Conservation (phyloP, 345 rosid species). For the Eucalyptus tenuipes region DNA sequence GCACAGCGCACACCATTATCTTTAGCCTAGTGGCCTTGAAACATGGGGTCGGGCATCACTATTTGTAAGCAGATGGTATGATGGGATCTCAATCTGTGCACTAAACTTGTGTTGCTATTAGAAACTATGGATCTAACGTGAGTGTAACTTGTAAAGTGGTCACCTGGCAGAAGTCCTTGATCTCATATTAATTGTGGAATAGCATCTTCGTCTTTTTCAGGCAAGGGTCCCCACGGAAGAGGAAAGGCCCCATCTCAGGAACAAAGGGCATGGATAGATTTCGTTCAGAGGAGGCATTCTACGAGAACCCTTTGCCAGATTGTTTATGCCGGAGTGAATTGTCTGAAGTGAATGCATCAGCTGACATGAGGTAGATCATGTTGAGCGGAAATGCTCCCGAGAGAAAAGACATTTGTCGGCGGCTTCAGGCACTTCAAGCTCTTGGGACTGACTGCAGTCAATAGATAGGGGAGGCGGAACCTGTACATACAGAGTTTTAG, state of each 20-base stretch:
- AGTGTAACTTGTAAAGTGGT: neutral
- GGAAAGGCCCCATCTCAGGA: slow-evolving; percentile 79
- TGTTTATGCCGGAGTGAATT: slow-evolving; percentile 59
- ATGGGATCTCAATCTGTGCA: neutral
- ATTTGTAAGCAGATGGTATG: neutral
- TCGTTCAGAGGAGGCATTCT: slow-evolving; percentile 86
- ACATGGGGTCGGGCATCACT: neutral
- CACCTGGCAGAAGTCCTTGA: neutral
- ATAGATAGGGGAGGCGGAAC: neutral
- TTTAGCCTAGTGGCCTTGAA: neutral
- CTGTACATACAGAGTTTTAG: neutral
- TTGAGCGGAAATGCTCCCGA: neutral
- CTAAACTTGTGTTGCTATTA: neutral
- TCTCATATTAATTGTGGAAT: neutral
- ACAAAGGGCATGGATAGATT: slow-evolving; percentile 78
- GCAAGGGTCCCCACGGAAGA: slow-evolving; percentile 83
- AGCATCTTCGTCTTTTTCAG: slow-evolving; percentile 7
- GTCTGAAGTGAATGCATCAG: neutral
- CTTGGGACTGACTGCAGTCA: neutral
- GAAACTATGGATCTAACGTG: neutral
- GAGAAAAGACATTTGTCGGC: neutral
- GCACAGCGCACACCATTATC: neutral
- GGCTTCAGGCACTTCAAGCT: neutral
- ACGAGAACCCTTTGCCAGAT: slow-evolving; percentile 82
- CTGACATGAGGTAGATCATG: neutral